These are phyloP conservation scores for Pseudomonodictys pantanalensis DNA, from an alignment of 495 filamentous ascomycete genomes.

Conservation along the genomic window DNA sequence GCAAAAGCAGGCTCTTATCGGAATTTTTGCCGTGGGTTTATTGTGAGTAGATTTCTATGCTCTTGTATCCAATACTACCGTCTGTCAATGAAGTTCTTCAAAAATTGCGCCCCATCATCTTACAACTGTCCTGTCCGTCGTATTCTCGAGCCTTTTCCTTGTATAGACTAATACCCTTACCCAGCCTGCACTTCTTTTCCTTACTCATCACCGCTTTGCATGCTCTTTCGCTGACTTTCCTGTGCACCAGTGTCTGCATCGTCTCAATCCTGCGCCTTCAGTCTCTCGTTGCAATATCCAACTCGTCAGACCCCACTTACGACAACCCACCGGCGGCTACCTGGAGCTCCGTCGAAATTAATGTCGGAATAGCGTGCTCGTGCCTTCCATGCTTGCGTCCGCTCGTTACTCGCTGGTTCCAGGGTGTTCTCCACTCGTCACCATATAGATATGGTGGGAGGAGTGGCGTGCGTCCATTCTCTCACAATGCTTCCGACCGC, in stretches of 20 bases:
- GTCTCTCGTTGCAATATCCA: slow-evolving; percentile 36
- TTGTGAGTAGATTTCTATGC: slow-evolving; percentile 31
- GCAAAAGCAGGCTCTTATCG: slow-evolving; percentile 34
- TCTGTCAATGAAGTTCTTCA: neutral
- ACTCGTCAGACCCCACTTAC: slow-evolving; percentile 34
- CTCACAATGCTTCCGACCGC: slow-evolving; percentile 7
- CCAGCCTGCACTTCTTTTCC: neutral
- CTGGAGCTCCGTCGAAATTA: slow-evolving; percentile 35
- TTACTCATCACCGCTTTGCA: neutral
- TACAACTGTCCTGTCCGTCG: neutral
- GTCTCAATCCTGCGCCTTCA: slow-evolving; percentile 39
- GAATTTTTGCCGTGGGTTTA: slow-evolving; percentile 36
- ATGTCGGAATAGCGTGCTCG: slow-evolving; percentile 39
- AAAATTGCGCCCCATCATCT: neutral
- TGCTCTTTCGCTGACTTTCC: slow-evolving; percentile 5
- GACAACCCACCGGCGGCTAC: slow-evolving; percentile 37
- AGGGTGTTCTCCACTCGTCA: slow-evolving; percentile 19
- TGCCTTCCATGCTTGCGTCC: slow-evolving; percentile 37
- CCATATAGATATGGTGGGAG: neutral
- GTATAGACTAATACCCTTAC: neutral
- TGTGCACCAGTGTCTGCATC: slow-evolving; percentile 32
- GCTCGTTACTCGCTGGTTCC: slow-evolving; percentile 32
- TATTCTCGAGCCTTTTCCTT: neutral
- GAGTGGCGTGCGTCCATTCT: neutral
- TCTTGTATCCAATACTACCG: neutral